Evolutionary conservation across 2,329 filamentous ascomycete species (phyloP), one percentile per base, ranked within the genome.

Genomic region (Aspergillus hortae): DNA sequence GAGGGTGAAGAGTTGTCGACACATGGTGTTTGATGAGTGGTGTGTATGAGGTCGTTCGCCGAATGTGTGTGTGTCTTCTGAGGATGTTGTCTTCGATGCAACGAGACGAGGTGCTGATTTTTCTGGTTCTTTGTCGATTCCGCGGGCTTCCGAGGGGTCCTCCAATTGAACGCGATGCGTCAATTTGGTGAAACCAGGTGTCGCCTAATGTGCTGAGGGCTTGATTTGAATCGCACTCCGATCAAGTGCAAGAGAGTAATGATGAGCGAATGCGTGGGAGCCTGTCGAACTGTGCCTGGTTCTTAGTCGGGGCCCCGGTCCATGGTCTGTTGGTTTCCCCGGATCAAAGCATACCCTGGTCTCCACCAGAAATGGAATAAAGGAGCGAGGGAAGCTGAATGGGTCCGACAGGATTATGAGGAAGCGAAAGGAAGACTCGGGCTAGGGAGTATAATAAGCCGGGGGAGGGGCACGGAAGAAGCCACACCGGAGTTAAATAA

Each of bases 1-100:
- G 3, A 67, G 56, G 32, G 67, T 71, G 52, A 65, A 62, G 46
- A 65, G 69, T 61, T 71, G 65, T 44, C 65, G 69, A 44, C 70
- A 72, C 70, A 72, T 72, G 19, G 42, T 59, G 46, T 42, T 21
- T 6, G 17, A 21, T 41, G 15, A 5, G n/a, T 42, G 6, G n/a
- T n/a, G 40, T 17, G 23, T 17, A 17, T 4, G 40, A 25, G 35
- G 27, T 30, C 27, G 17, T 19, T 19, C 19, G 27, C 11, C 27
- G 3, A 11, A 10, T 30, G 6, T 30, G 6, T 30, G 6, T 38
- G 33, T 35, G 33, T 19, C 32, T 7, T 17, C 10, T 36, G 11
- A 46, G 11, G 33, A 12, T 17, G 12, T 11, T 33, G 11, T 23
- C 14, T 38, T 17, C 5, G n/a, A 38, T n/a, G 4, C 6, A n/a